Base-by-base conservation (phyloP, 345 rosid species). In the Populus ilicifolia region DNA sequence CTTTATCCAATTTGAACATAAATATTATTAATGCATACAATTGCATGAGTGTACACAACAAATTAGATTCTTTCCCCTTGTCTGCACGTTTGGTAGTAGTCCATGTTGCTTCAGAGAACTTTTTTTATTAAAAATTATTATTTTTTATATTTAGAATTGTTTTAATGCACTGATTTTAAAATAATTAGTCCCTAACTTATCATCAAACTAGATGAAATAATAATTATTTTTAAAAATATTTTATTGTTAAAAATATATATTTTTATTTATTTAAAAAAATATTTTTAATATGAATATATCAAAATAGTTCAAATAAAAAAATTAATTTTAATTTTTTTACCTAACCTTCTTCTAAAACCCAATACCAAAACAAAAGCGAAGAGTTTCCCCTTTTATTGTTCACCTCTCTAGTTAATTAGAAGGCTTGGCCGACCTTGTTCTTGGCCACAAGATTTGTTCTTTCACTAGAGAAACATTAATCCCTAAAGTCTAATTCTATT, bases 41-140 rank as follows among this genome's bases (percentile, higher is more conserved):
- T 84, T 79, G 21, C 33, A 79, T 69, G 80, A 76, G 79, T 81
- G 76, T 65, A 81, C 76, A 67, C 72, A 8, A 81, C 61, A 81
- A 84, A 59, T 44, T 70, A 48, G 62, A 36, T 33, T 61, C 17
- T 36, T 70, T 68, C 67, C 56, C 56, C 20, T 35, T 1, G 67
- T 17, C 44, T 44, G 62, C 69, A 75, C 83, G 56, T 38, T 11
- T 46, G 38, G 33, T 27, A 41, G n/a, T 20, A 11, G 2, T 6
- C 7, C 36, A 70, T 33, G 21, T 69, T 20, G 41, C 41, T 78
- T 59, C 59, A 1, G 29, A 27, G 29, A 27, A 27, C 1, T 27
- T 27, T 27, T 27, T 27, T n/a, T n/a, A n/a, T n/a, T n/a, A n/a
- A n/a, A n/a, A n/a, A n/a, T n/a, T n/a, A n/a, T n/a, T n/a, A n/a